Evolutionary conservation across 2,329 filamentous ascomycete species (phyloP).

Genomic region (Monilinia aucupariae): DNA sequence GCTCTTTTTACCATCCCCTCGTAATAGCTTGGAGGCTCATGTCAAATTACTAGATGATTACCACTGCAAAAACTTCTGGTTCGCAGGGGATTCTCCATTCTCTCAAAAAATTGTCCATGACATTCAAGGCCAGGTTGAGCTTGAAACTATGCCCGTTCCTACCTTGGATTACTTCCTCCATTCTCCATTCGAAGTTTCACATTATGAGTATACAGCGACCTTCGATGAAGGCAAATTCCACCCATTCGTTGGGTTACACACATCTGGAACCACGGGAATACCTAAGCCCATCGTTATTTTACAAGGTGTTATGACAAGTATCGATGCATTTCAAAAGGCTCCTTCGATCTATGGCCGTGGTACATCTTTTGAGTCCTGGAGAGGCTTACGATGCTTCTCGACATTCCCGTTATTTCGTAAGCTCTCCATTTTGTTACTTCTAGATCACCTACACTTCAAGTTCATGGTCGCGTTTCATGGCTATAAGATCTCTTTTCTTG

Average conservation of each 20-base stretch:
- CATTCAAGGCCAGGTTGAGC: not conserved
- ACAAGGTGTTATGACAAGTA: constrained; percentile 13
- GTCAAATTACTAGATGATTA: constrained; percentile 5
- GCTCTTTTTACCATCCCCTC: constrained; percentile 7
- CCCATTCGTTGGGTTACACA: constrained; percentile 15
- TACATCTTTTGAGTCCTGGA: not conserved
- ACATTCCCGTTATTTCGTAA: constrained; percentile 17
- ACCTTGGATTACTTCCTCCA: not conserved
- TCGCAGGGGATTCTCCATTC: constrained; percentile 1
- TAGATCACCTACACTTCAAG: not conserved
- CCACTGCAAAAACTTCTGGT: not conserved
- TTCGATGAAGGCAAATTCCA: constrained; percentile 27
- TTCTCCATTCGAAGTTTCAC: not conserved
- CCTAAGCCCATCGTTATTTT: constrained; percentile 18
- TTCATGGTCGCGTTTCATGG: not conserved
- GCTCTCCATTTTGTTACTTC: not conserved
- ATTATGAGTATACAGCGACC: constrained; percentile 4
- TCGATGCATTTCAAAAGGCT: constrained; percentile 6
- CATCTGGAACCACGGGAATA: constrained; percentile 19
- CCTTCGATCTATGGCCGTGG: not conserved
- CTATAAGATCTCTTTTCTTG: not conserved
- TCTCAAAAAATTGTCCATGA: not conserved
- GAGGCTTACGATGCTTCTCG: not conserved
- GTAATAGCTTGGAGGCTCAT: constrained; percentile 8
- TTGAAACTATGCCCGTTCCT: not conserved